Base-by-base conservation (phyloP, 108 stramenopile species). In the Cyclotella sp. region DNA sequence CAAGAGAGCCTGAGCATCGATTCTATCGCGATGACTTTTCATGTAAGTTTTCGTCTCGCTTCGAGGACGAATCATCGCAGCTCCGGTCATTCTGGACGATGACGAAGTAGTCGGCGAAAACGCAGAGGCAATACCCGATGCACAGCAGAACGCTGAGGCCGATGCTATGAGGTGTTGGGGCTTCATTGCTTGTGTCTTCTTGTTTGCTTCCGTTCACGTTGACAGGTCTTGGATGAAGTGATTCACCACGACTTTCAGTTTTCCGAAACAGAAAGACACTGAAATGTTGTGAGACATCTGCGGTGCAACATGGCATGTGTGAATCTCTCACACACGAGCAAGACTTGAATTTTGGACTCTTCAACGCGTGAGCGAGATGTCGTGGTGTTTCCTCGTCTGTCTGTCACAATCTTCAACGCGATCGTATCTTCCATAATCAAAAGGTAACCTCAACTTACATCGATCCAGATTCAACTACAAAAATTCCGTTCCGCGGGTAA, bases 81-180 rank as follows among this genome's bases (percentile, higher is more conserved):
- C 2, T 6, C 34, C 34, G 4, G 34, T 34, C 34, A 34, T 34
- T 2, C 57, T 59, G 9, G 63, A 34, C 24, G 53, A 29, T 45
- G 28, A 45, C 18, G 54, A 28, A 62, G 68, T 41, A 3, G 76
- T 15, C 43, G 69, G 15, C 21, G 65, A 77, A 27, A 75, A 75
- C 43, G 65, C 65, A 13, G 22, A 49, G 47, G 43, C 49, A 7
- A 34, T 9, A 3, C 43, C 34, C 52, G 43, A 29, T 62, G 58
- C 58, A 19, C 65, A 0, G 14, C 67, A 68, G 27, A 69, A n/a
- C 34, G 44, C 43, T 1, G 62, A 58, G 14, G 61, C 76, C 28
- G 76, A 70, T 14, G 68, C 61, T 4, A 77, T 51, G 44, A 77
- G 41, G 41, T 77, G 76, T 63, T 77, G 76, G 3, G 76, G 61